Evolutionary conservation across 2,329 filamentous ascomycete genomes (phyloP).

Genomic region (Parastagonospora nodorum): DNA sequence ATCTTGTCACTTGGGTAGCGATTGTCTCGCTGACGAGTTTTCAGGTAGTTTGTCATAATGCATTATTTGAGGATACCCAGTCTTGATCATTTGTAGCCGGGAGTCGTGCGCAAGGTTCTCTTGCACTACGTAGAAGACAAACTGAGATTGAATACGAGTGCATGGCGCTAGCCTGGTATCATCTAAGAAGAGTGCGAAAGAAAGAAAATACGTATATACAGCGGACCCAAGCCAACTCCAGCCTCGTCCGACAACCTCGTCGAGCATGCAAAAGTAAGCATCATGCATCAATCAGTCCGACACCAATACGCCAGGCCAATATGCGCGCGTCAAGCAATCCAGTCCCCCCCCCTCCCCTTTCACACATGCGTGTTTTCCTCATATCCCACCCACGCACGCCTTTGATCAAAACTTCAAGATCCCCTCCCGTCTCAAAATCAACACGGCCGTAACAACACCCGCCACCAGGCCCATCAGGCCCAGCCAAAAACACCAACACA

Average conservation of each 20-base stretch:
- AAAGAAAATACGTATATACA: not conserved
- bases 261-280: no score
- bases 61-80: not conserved
- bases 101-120: not conserved
- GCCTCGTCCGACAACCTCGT: no score
- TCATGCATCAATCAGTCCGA: no score
- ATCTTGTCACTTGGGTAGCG: not conserved
- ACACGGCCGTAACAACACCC: slow-evolving; percentile 51
- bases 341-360: not conserved
- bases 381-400: not conserved
- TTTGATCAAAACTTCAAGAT: slow-evolving; percentile 26
- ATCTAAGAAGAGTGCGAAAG: not conserved
- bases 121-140: not conserved
- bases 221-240: no score
- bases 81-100: no score
- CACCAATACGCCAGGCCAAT: no score
- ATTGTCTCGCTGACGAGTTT: slow-evolving; percentile 4
- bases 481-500: slow-evolving; percentile 57
- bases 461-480: slow-evolving; percentile 52
- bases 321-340: no score
- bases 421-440: slow-evolving; percentile 47
- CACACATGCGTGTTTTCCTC: not conserved
- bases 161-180: slow-evolving; percentile 1
- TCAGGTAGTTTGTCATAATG: slow-evolving; percentile 1
- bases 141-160: not conserved